Evolutionary conservation across 1,284 basidiomycete species (phyloP).

Genomic region (Trichosporon ovoides): DNA sequence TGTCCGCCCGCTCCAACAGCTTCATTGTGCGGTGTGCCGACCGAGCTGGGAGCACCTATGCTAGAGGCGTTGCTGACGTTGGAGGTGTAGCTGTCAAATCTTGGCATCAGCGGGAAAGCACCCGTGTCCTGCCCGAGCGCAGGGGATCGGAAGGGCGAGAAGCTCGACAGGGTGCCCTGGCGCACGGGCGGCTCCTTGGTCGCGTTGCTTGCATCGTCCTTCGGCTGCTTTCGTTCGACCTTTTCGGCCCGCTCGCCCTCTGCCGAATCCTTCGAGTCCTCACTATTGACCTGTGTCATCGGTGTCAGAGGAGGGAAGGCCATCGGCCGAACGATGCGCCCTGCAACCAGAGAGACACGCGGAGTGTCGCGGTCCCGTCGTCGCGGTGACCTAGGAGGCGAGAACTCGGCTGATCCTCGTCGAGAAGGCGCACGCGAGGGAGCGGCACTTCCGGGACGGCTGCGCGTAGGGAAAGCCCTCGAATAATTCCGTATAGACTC

Average conservation of each 20-base stretch:
- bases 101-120: conserved; percentile 16
- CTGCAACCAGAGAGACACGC: conserved; percentile 47
- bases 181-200: neutral
- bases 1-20: conserved; percentile 43
- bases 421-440: conserved; percentile 13
- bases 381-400: conserved; percentile 38
- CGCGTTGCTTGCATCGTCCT: neutral
- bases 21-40: conserved; percentile 39
- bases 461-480: conserved; percentile 9
- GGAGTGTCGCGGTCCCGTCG: conserved; percentile 34
- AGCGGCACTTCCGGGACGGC: conserved; percentile 2
- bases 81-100: conserved; percentile 28
- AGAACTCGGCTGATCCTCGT: conserved; percentile 14
- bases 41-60: conserved; percentile 40
- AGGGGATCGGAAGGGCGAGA: conserved; percentile 44
- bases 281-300: neutral
- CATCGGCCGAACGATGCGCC: conserved; percentile 45
- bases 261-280: neutral
- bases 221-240: neutral
- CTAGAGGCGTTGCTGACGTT: conserved; percentile 42
- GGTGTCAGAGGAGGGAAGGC: conserved; percentile 34
- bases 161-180: conserved; percentile 33
- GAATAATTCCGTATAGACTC: conserved; percentile 39
- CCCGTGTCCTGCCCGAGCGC: conserved; percentile 10
- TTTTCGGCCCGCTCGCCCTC: neutral